Percentiles rank a stretch among this genome's conserved stretches.
Conservation (phyloP, 108 stramenopile species). For the Skeletonema potamos region DNA sequence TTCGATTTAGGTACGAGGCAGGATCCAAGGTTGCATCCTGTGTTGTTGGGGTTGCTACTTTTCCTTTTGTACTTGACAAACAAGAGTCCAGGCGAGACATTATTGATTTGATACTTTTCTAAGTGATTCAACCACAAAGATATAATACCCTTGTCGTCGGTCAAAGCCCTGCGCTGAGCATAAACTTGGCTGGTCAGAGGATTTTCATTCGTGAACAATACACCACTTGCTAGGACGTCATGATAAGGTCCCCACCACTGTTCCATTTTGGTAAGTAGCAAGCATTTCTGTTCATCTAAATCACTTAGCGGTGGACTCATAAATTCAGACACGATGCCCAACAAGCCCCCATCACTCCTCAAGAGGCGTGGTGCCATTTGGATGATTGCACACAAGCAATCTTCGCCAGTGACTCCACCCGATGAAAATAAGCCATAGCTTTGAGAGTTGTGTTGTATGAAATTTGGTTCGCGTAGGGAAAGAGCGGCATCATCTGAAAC, state of each 20-base stretch:
- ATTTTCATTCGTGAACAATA: constrained; percentile 70
- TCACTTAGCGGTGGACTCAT: constrained; percentile 48
- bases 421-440: constrained; percentile 69
- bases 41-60: not conserved
- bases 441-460: constrained; percentile 8
- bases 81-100: constrained; percentile 72
- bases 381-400: constrained; percentile 55
- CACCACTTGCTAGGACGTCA: constrained; percentile 23
- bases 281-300: not conserved
- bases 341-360: constrained; percentile 29
- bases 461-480: constrained; percentile 9
- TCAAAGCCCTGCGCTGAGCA: constrained; percentile 57
- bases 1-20: constrained; percentile 52
- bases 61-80: constrained; percentile 22
- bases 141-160: constrained; percentile 39
- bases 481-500: constrained; percentile 23
- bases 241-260: constrained; percentile 12
- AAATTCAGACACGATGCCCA: constrained; percentile 81
- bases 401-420: constrained; percentile 74
- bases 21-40: constrained; percentile 14
- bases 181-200: constrained; percentile 53
- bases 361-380: constrained; percentile 40
- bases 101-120: constrained; percentile 23
- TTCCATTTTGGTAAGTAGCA: constrained; percentile 11
- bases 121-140: constrained; percentile 58